phyloP scores from a whole-genome alignment of 352 stramenopile species.

The Phytophthora cactorum region DNA sequence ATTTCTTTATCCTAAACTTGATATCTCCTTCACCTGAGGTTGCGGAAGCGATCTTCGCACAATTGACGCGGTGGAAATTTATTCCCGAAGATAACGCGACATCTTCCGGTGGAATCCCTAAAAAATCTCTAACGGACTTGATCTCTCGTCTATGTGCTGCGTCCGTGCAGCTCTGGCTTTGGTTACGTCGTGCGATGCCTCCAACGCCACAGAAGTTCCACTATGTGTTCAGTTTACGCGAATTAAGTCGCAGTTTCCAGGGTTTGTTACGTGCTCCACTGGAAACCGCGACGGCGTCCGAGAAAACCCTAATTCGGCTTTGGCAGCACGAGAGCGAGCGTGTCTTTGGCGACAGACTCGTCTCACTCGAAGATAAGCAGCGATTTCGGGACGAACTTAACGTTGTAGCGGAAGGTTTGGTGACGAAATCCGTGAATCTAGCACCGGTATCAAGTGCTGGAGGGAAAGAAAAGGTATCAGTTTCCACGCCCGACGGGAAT shows the following conservation, averaged over 20 bases:
- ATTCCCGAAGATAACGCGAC: slow-evolving; percentile 19
- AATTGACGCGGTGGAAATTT: slow-evolving; percentile 75
- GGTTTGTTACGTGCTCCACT: slow-evolving; percentile 70
- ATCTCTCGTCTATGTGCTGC: slow-evolving; percentile 50
- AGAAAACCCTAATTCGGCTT: slow-evolving; percentile 65
- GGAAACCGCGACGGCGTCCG: slow-evolving; percentile 49
- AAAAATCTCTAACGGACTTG: slow-evolving; percentile 55
- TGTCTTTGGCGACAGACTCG: slow-evolving; percentile 82
- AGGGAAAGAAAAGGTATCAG: slow-evolving; percentile 32
- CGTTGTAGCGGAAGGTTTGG: slow-evolving; percentile 50
- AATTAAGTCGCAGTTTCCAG: slow-evolving; percentile 81
- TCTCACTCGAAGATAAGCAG: slow-evolving; percentile 76
- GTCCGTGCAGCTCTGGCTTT: slow-evolving; percentile 73
- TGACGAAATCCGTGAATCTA: slow-evolving; percentile 22
- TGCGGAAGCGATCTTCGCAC: slow-evolving; percentile 89
- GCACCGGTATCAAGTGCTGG: slow-evolving; percentile 5
- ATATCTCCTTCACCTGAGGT: slow-evolving; percentile 73
- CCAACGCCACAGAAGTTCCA: slow-evolving; percentile 85
- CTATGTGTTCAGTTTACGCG: slow-evolving; percentile 83
- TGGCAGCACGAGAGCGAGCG: slow-evolving; percentile 89
- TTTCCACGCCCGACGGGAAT: slow-evolving; percentile 2
- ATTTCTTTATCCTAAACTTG: slow-evolving; percentile 92
- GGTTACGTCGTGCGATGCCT: slow-evolving; percentile 70
- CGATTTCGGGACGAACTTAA: slow-evolving; percentile 66
- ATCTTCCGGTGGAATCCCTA: slow-evolving; percentile 17